Conservation (phyloP, 1,284 basidiomycete species). For the Cryptococcus sp. region DNA sequence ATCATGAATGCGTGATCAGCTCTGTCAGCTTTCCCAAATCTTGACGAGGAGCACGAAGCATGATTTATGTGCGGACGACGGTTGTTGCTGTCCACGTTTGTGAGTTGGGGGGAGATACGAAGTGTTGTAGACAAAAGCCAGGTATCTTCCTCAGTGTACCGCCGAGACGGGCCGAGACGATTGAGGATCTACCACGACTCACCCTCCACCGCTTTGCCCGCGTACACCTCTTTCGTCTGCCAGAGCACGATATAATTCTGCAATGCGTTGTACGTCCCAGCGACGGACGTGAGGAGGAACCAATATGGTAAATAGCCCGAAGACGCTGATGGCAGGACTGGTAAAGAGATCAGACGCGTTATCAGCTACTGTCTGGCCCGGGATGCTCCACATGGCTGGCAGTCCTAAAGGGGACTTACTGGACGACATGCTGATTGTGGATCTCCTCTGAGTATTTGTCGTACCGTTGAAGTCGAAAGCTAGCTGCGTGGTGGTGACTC, state of each 20-base stretch:
- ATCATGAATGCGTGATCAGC: neutral
- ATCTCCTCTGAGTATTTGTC: too few relatives aligned
- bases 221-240: slow-evolving; percentile 76
- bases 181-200: slow-evolving; percentile 9
- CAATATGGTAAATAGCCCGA: slow-evolving; percentile 77
- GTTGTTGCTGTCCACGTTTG: too few relatives aligned
- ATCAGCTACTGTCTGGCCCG: too few relatives aligned
- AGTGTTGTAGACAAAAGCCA: too few relatives aligned
- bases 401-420: neutral
- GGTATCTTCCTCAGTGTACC: too few relatives aligned
- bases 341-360: neutral
- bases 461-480: too few relatives aligned
- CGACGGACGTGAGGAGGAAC: slow-evolving; percentile 74
- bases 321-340: slow-evolving; percentile 34
- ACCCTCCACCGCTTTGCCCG: slow-evolving; percentile 59
- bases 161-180: neutral
- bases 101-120: too few relatives aligned
- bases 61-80: too few relatives aligned
- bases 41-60: neutral
- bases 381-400: too few relatives aligned
- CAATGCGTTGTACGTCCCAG: slow-evolving; percentile 78
- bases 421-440: slow-evolving; percentile 1
- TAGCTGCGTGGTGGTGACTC: too few relatives aligned
- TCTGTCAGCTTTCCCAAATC: neutral
- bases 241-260: slow-evolving; percentile 79